Evolutionary conservation across 148 eudicot genomes (phyloP), one percentile per base, ranked within the genome.

Genomic region (Fagopyrum homotropicum): DNA sequence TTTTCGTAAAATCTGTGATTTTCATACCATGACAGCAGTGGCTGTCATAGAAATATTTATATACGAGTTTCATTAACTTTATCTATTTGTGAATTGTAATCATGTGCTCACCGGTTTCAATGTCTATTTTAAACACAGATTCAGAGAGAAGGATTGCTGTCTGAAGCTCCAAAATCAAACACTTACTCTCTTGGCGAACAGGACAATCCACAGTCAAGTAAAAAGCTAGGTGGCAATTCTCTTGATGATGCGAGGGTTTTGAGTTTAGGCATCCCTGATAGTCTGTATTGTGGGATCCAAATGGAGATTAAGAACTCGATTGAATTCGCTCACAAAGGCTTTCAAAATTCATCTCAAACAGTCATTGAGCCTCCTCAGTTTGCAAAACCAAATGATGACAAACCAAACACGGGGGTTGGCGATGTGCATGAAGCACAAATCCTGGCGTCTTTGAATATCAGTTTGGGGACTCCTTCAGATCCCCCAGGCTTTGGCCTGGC

Each of bases 361-460:
- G 43, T 40, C 10, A 66, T 15, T 40, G 71, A 66, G 47, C 71
- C 71, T 64, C 70, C 87, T 43, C 44, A 77, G 43, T 78, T 76
- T 69, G 52, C 84, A 77, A 89, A 79, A 78, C 68, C 85, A 35
- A 86, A 80, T 70, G 83, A 71, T 68, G 75, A 75, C 69, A 85
- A 76, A 79, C 72, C 77, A 76, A 81, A 78, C 69, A 75, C 72
- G 76, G 90, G 80, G 57, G 73, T 74, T 19, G 86, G 85, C 61
- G 88, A 84, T 83, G 81, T 80, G 57, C 82, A 76, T 66, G 91
- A 84, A 78, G 81, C 88, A 51, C 77, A 78, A 45, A 64, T 82
- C 82, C 82, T 80, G 64, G 80, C 96, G 30, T 80, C 88, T 6
- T 79, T 85, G 72, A 82, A 72, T 75, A 85, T 87, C 51, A 77